Base-by-base conservation (phyloP, 495 filamentous ascomycete species). In the Penicillium bialowiezense region DNA sequence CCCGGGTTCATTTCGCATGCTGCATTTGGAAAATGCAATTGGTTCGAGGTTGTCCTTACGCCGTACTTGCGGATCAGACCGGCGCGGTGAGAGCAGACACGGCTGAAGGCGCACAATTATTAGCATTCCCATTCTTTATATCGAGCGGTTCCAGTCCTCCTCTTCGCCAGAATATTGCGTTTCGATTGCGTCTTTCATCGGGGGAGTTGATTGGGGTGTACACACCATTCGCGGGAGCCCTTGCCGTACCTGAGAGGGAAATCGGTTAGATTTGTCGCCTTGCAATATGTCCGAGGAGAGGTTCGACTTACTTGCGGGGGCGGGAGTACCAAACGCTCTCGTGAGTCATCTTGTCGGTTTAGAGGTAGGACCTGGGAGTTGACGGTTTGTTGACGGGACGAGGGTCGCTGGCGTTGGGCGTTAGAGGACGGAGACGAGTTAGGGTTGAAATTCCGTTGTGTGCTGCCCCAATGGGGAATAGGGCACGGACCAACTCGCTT, bases 61-160 rank as follows among this genome's bases (percentile, higher is more conserved):
- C 91, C 91, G 81, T 97, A 97, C 79, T 97, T 97, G 81, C 91
- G 89, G 84, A 97, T 92, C 54, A 97, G 81, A 90, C 91, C 91
- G 60, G 90, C 91, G 67, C 78, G 80, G 86, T 96, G 90, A 58
- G 88, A 84, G 85, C 91, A 96, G 77, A 97, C 91, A 70, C 91
- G 91, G 86, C 91, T 93, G 63, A 77, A 53, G 56, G 44, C 50
- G 45, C 51, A 48, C 33, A 50, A 35, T 47, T 44, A 57, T 60
- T 60, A 64, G 59, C 63, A 45, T 68, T 34, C 50, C 39, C 47
- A 35, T 54, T 40, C 45, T 38, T 43, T 41, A 20, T 36, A 15
- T 32, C 41, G 43, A 37, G 17, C 36, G 17, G 29, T 50, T 34
- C 48, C 42, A 44, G 23, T 24, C 40, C 18, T n/a, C 10, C 19